Percentiles rank a stretch among this genome's conserved stretches.
Evolutionary conservation across 768 basidiomycete genomes (phyloP).

Genomic region (Suillus brevipes): DNA sequence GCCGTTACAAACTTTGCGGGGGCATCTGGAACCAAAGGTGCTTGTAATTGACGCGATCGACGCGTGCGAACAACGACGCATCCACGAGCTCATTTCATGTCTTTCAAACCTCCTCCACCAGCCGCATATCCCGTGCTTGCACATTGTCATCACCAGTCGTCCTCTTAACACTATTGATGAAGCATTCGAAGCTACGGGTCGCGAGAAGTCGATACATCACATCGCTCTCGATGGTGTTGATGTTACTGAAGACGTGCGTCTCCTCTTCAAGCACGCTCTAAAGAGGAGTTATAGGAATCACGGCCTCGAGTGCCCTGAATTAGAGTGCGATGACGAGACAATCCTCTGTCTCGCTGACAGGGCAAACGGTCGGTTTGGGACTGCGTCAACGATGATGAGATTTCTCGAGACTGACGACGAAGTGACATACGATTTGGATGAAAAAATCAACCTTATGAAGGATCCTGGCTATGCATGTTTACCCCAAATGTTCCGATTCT

Average conservation of each 20-base stretch:
- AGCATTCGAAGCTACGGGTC: not conserved
- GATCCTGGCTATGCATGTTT: not conserved
- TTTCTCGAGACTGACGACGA: not conserved
- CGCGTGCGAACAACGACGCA: not conserved
- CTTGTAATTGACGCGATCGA: slow-evolving; percentile 1
- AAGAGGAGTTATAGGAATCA: not conserved
- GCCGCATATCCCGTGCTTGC: not conserved
- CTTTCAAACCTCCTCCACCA: not conserved
- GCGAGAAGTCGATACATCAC: not conserved
- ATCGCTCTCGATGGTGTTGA: not conserved
- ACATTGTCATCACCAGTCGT: not conserved
- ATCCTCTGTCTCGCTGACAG: not conserved
- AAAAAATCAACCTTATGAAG: slow-evolving; percentile 1
- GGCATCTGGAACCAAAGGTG: not conserved
- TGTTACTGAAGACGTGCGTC: not conserved
- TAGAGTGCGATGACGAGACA: not conserved
- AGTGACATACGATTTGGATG: not conserved
- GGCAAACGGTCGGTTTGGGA: not conserved
- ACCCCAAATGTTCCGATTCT: not conserved
- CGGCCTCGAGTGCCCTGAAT: not conserved
- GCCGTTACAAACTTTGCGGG: not conserved
- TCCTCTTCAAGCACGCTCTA: slow-evolving; percentile 1
- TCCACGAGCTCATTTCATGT: not conserved
- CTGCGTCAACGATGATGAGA: not conserved
- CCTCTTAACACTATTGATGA: not conserved